These are phyloP conservation scores for Neodidymelliopsis sp. DNA, from an alignment of 2,329 filamentous ascomycete genomes.

Conservation along the genomic window DNA sequence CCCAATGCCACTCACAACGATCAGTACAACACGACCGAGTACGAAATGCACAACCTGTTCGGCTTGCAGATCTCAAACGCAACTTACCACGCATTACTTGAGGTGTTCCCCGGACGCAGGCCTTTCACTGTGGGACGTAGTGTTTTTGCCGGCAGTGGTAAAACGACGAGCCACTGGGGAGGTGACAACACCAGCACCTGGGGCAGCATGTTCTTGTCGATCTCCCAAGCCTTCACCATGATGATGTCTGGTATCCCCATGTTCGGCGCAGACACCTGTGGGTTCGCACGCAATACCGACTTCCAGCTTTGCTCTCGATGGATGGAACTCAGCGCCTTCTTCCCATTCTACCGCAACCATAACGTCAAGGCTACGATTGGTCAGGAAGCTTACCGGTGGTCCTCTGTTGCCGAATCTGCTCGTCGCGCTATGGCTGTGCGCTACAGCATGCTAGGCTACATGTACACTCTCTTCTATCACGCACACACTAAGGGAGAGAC, in stretches of 20 bases:
- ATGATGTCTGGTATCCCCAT: conserved; percentile 75
- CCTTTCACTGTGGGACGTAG: conserved; percentile 23
- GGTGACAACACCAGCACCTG: conserved; percentile 72
- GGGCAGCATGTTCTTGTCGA: conserved; percentile 75
- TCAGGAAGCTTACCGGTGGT: conserved; percentile 76
- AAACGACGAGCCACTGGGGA: conserved; percentile 63
- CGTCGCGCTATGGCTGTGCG: conserved; percentile 71
- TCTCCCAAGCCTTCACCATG: conserved; percentile 76
- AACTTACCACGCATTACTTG: conserved; percentile 67
- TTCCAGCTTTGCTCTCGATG: conserved; percentile 74
- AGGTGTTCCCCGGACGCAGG: conserved; percentile 60
- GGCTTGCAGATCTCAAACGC: conserved; percentile 26
- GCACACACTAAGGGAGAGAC: conserved; percentile 71
- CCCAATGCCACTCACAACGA: conserved; percentile 78
- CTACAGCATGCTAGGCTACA: conserved; percentile 72
- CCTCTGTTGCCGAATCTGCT: conserved; percentile 66
- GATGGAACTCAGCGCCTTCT: conserved; percentile 76
- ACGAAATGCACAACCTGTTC: conserved; percentile 80
- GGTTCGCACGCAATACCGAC: conserved; percentile 70
- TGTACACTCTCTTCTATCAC: conserved; percentile 74
- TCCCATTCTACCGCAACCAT: conserved; percentile 79
- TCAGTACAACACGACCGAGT: conserved; percentile 65
- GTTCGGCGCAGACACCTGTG: conserved; percentile 68
- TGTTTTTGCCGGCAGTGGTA: conserved; percentile 23
- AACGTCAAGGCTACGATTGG: conserved; percentile 65